Percentiles rank a stretch among this genome's conserved stretches.
Conservation (phyloP, 2,329 filamentous ascomycete species). For the Pseudogymnoascus sp. region DNA sequence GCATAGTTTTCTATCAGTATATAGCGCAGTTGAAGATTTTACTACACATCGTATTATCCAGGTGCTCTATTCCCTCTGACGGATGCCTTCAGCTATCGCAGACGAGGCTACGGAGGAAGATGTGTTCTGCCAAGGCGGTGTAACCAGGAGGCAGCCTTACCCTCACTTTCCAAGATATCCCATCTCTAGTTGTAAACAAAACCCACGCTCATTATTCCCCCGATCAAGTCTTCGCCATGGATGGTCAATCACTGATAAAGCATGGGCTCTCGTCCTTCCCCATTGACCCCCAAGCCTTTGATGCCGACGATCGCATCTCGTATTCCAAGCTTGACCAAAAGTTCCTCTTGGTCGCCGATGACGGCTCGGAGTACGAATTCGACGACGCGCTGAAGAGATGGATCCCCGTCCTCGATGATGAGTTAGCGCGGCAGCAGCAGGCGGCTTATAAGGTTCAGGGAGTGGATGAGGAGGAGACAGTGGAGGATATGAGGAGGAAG, state of each 20-base stretch:
- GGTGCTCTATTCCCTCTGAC: too few species aligned
- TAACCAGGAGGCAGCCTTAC: conserved; percentile 3
- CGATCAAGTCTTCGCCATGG: not conserved
- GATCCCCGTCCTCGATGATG: conserved; percentile 61
- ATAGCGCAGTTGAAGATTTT: not conserved
- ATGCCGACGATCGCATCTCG: conserved; percentile 72
- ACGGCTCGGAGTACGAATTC: conserved; percentile 80
- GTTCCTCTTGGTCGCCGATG: conserved; percentile 75
- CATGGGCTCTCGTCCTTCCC: conserved; percentile 19
- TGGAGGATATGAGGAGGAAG: conserved; percentile 39
- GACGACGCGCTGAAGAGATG: conserved; percentile 64
- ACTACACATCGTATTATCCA: not conserved
- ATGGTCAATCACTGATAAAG: not conserved
- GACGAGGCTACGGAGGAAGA: not conserved
- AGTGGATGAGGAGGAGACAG: conserved; percentile 47
- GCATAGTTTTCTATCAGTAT: not conserved
- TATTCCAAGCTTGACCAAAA: conserved; percentile 78
- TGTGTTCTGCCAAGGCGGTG: conserved; percentile 7
- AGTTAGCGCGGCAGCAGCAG: conserved; percentile 50
- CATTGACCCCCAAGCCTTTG: conserved; percentile 43
- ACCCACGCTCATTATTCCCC: not conserved
- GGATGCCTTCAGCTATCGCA: too few species aligned
- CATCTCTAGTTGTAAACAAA: not conserved
- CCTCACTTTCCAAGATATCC: not conserved
- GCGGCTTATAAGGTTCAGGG: conserved; percentile 52